Percentiles rank a stretch among this genome's conserved stretches.
Evolutionary conservation across 163 green algal species (phyloP).

Genomic region (Chlorella variabilis): DNA sequence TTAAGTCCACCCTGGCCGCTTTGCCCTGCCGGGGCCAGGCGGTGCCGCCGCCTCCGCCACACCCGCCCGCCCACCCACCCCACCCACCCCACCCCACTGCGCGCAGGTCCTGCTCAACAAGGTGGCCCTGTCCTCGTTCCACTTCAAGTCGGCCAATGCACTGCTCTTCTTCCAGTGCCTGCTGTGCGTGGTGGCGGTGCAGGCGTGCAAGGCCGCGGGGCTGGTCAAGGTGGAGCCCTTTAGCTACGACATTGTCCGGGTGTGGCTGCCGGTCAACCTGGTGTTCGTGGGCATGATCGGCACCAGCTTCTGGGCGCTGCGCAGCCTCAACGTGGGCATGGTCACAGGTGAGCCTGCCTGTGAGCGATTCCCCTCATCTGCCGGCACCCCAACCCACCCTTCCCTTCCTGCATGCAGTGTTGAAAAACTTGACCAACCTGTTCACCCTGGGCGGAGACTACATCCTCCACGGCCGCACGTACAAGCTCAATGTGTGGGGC

Average conservation of each 20-base stretch:
- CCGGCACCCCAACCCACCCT: neutral
- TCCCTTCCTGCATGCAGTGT: conserved; percentile 64
- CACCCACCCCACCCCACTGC: neutral
- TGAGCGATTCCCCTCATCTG: neutral
- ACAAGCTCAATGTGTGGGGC: conserved; percentile 72
- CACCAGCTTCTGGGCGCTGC: conserved; percentile 83
- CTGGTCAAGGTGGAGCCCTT: conserved; percentile 52
- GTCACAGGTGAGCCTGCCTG: conserved; percentile 55
- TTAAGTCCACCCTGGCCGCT: too few relatives aligned
- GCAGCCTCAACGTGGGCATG: conserved; percentile 73
- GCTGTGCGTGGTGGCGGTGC: conserved; percentile 65
- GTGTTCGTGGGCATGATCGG: conserved; percentile 94
- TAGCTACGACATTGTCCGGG: conserved; percentile 56
- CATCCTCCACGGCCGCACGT: conserved; percentile 77
- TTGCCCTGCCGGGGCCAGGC: too few relatives aligned
- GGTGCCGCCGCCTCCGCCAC: too few relatives aligned
- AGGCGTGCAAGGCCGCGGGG: conserved; percentile 32
- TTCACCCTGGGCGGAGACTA: conserved; percentile 88
- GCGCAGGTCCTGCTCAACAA: conserved; percentile 87
- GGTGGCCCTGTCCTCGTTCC: conserved; percentile 78
- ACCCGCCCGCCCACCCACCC: neutral
- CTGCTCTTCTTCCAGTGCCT: conserved; percentile 87
- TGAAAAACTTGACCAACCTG: conserved; percentile 97
- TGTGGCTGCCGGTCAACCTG: conserved; percentile 92
- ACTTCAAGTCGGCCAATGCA: conserved; percentile 72